Evolutionary conservation across 768 basidiomycete genomes (phyloP), one percentile per base, ranked within the genome.

Genomic region (Russula olivacea): DNA sequence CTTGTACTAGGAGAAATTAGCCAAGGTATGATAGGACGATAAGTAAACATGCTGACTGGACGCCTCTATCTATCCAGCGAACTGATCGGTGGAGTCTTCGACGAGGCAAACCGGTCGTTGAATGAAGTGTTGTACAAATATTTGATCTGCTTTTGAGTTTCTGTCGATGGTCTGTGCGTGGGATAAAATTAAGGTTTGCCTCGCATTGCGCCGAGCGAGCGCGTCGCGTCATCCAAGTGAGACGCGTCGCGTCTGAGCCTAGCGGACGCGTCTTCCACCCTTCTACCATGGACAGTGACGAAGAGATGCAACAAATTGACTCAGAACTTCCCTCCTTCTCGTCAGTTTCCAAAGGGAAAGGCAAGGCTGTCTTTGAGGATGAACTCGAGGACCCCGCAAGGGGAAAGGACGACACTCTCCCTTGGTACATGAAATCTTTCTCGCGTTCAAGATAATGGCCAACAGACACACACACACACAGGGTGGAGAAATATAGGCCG

Each of bases 401-500:
- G 8, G 74, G 74, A 28, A 80, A 82, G 43, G 76, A 81, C 63
- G 90, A 93, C 40, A 88, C 81, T 65, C 75, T 98, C 40, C 94
- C 94, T 47, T 98, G 94, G 94, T 94, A 69, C 69, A 82, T 72
- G 55, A 47, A 36, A 53, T 41, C 57, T 41, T 53, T 64, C 59
- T 50, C 23, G 43, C 38, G 10, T 17, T 48, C 40, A 30, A 38
- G 32, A 55, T 51, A 45, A 55, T 48, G 55, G 58, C 45, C 52
- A 66, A 34, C 52, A 61, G 43, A 59, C 12, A 50, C 58, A 28
- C 28, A 38, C 58, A 38, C 23, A 60, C 23, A 59, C 55, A 66
- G 96, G 96, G 97, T 98, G 41, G 96, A 99, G 75, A 98, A 98
- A 75, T 98, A 98, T 76, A 78, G 97, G 58, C 97, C 97, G 14